Base-by-base conservation (phyloP, 768 basidiomycete species). In the Hericium erinaceus region DNA sequence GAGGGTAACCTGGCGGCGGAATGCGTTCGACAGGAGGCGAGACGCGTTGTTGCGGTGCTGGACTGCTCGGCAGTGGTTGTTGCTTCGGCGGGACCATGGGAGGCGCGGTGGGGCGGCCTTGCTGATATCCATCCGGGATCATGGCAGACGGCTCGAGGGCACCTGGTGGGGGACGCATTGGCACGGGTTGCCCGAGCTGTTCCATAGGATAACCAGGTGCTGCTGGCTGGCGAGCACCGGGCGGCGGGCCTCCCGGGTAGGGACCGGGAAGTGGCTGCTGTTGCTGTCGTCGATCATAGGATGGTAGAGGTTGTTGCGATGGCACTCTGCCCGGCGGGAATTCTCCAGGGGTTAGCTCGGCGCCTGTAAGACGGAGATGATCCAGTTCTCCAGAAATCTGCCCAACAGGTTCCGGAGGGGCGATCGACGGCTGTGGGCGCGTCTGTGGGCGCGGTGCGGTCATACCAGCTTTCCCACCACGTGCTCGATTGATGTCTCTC, bases 401-500 rank as follows among this genome's bases (percentile, higher is more conserved):
- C 16, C 70, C 66, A 40, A 60, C 44, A 20, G 57, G 64, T 24
- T 61, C 57, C 44, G 61, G 59, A 10, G 76, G 63, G 20, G 73
- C 67, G 52, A 70, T 68, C 24, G 61, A 64, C 41, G 60, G 70
- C 24, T 69, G 68, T 33, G 67, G 59, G 40, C 69, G 72, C 12
- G 66, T 64, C 59, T 65, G 68, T 60, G 53, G 55, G 72, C 64
- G 57, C 68, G 54, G 71, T 39, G 71, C 71, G 58, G 73, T 73
- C 61, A 80, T 58, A 52, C 69, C 61, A 60, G 72, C 65, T 65
- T 67, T 80, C 56, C 77, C 77, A 37, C 75, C 77, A 67, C 87
- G 82, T 67, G 73, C 73, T 64, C 78, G 80, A 70, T 98, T 95
- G 75, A 97, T 97, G 67, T 92, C 89, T 55, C 89, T 85, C 81